Evolutionary conservation across 2,329 filamentous ascomycete genomes (phyloP).

Genomic region (Myotisia sp.): DNA sequence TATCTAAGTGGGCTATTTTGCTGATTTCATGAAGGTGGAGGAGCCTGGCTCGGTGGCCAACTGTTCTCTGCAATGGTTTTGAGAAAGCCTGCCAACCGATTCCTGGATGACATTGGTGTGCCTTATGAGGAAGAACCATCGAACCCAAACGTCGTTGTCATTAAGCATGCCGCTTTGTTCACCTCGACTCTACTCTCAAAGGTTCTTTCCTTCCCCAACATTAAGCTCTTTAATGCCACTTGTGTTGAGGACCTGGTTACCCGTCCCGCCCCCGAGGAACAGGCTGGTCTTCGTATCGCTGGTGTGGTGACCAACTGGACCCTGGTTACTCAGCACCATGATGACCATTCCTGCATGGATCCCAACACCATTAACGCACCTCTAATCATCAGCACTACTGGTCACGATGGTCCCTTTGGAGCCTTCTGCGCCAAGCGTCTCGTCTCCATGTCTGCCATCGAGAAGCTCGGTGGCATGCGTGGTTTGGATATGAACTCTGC

Average conservation of each 20-base stretch:
- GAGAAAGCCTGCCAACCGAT: constrained; percentile 79
- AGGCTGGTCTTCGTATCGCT: constrained; percentile 52
- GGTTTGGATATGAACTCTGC: constrained; percentile 84
- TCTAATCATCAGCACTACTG: constrained; percentile 75
- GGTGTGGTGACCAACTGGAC: constrained; percentile 97
- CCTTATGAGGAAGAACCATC: constrained; percentile 80
- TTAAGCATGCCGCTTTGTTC: constrained; percentile 88
- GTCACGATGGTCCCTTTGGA: constrained; percentile 81
- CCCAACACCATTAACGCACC: constrained; percentile 94
- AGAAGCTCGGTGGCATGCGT: constrained; percentile 80
- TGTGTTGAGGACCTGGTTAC: constrained; percentile 87
- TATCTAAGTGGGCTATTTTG: not conserved
- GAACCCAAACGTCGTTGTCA: constrained; percentile 75
- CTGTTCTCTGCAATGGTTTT: constrained; percentile 93
- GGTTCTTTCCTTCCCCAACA: constrained; percentile 72
- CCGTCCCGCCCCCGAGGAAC: constrained; percentile 41
- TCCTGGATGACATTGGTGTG: constrained; percentile 66
- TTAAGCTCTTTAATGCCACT: constrained; percentile 94
- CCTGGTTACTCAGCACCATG: constrained; percentile 71
- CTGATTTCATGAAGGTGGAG: constrained; percentile 44
- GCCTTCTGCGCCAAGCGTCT: constrained; percentile 85
- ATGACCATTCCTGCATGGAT: constrained; percentile 91
- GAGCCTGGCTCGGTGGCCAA: constrained; percentile 86
- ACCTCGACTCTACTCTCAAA: constrained; percentile 74
- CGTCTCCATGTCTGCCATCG: constrained; percentile 71